Evolutionary conservation across 2,329 filamentous ascomycete species (phyloP).

Genomic region (Tricladium varicosporioides): DNA sequence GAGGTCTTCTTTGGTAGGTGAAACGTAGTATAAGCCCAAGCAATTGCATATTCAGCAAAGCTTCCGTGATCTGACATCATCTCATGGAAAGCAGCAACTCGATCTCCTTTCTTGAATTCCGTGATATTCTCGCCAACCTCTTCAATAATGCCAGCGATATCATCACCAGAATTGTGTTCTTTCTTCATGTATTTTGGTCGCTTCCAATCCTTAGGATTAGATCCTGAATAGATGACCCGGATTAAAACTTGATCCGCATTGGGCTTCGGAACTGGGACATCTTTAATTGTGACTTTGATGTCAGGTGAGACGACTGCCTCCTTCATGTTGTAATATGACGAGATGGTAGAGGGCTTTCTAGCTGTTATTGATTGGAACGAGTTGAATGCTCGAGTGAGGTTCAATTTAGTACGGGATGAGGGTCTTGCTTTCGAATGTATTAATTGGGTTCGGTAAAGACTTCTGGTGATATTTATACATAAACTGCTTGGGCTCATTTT

Average conservation of each 20-base stretch:
- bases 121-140: conserved; percentile 46
- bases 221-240: conserved; percentile 32
- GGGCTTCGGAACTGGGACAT: conserved; percentile 33
- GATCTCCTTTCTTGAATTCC: conserved; percentile 43
- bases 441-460: neutral
- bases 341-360: neutral
- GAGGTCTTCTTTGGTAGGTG: conserved; percentile 30
- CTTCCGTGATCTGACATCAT: conserved; percentile 50
- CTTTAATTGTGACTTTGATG: conserved; percentile 27
- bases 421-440: neutral
- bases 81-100: conserved; percentile 49
- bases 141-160: conserved; percentile 43
- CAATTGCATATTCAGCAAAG: conserved; percentile 61
- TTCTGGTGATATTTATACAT: neutral
- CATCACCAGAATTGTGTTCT: conserved; percentile 34
- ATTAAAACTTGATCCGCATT: conserved; percentile 33
- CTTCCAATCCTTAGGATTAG: conserved; percentile 33
- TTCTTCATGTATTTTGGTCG: conserved; percentile 12
- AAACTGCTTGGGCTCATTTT: neutral
- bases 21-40: conserved; percentile 55
- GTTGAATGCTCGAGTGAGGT: neutral
- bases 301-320: conserved; percentile 31
- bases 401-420: neutral
- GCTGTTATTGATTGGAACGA: neutral
- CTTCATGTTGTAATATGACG: conserved; percentile 28